phyloP scores from a whole-genome alignment of 225 moss, liverwort and hornwort species.

The Bryoerythrophyllum caledonicum region DNA sequence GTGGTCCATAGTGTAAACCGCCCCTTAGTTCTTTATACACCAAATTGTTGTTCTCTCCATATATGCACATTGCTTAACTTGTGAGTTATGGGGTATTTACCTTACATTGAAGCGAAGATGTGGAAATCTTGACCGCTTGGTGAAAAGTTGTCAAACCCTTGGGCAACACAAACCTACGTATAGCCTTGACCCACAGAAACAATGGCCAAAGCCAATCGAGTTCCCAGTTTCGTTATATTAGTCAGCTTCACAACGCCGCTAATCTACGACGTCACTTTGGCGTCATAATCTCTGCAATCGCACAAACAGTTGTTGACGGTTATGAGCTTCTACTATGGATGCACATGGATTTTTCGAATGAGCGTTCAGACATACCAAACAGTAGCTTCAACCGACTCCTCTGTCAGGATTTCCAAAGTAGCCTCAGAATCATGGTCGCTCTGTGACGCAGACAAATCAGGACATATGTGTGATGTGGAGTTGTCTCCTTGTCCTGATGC shows the following conservation, averaged over 20 bases:
- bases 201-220: not conserved
- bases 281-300: not conserved
- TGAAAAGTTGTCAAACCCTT: not conserved
- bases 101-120: not conserved
- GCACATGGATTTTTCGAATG: not conserved
- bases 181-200: not conserved
- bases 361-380: not conserved
- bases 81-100: no score
- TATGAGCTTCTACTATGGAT: not conserved
- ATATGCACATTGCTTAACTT: no score
- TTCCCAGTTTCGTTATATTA: not conserved
- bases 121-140: not conserved
- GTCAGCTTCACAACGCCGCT: no score
- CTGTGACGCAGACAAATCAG: not conserved
- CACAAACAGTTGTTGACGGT: not conserved
- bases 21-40: no score
- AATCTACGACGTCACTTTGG: no score
- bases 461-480: not conserved
- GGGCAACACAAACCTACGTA: not conserved
- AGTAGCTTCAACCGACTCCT: not conserved
- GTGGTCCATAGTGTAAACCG: no score
- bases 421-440: no score
- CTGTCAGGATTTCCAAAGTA: not conserved
- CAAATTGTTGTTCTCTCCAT: no score
- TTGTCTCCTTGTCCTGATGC: not conserved